phyloP scores from a whole-genome alignment of 2,329 filamentous ascomycete species.

The Claviceps sp. region DNA sequence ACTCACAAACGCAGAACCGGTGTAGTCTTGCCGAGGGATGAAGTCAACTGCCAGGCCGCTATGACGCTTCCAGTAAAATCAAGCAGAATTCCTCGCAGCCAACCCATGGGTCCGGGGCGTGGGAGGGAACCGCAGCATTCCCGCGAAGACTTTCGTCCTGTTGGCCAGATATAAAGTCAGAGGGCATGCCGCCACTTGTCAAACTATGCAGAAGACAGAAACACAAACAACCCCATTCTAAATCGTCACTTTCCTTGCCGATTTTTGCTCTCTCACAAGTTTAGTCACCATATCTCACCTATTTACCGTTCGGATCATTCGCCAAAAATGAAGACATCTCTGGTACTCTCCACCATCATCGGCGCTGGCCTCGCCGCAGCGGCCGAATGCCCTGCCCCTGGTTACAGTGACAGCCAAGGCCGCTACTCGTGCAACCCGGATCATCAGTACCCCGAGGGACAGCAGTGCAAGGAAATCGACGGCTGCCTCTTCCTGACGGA shows the following conservation, averaged over 20 bases:
- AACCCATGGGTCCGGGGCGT: not conserved
- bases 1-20: too few species aligned
- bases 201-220: not conserved
- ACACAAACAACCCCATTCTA: not conserved
- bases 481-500: not conserved
- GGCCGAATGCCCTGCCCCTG: conserved; percentile 5
- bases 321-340: not conserved
- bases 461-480: not conserved
- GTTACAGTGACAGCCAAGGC: not conserved
- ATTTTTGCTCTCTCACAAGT: too few species aligned
- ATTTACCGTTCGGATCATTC: too few species aligned
- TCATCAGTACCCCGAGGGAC: conserved; percentile 6
- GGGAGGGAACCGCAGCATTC: not conserved
- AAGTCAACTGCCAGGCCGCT: not conserved
- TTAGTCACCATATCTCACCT: too few species aligned
- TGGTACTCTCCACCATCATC: not conserved
- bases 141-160: not conserved
- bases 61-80: not conserved
- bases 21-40: too few species aligned
- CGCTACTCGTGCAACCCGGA: conserved; percentile 9
- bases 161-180: not conserved
- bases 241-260: not conserved
- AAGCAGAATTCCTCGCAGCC: not conserved
- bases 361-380: not conserved
- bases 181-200: not conserved